Base-by-base conservation (phyloP, 495 filamentous ascomycete species). In the Aspergillus olivimuriae region DNA sequence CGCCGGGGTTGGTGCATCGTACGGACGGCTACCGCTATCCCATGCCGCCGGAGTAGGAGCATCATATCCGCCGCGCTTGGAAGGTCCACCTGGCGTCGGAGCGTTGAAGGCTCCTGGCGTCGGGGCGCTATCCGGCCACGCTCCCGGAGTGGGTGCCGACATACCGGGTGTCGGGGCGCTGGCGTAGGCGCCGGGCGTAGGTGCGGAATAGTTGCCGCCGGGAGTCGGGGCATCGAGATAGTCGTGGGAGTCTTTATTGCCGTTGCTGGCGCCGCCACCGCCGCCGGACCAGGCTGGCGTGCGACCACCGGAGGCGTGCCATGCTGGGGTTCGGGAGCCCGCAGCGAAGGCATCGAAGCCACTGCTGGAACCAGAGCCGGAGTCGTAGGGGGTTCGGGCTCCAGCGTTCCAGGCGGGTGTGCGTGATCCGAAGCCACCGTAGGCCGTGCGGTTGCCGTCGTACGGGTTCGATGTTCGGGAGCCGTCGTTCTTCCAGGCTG, bases 161-260 rank as follows among this genome's bases (percentile, higher is more conserved):
- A 73, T 79, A 24, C 77, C 82, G 0, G 86, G 84, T 0, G 86
- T 89, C 12, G 87, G 84, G 10, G 86, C 86, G 22, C 75, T 56
- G 26, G 53, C 61, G 21, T 68, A 73, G 23, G 63, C 70, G 8
- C 67, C 62, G 0, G 75, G 74, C 0, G 74, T 77, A 30, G 73
- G 72, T 12, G 73, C 75, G 18, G 69, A 69, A 44, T 72, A 79
- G 23, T 71, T 66, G 36, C 75, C 83, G 7, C 85, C 86, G 0
- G 87, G 87, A 0, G 88, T 92, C 4, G 87, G 87, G 4, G 86
- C 84, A 39, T 88, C 84, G 50, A n/a, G n/a, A n/a, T 81, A 82
- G 61, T 78, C 58, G 16, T 54, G 62, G 68, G 77, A 45, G 31
- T 73, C 78, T 39, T 74, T 76, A 12, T 72, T 62, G 34, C 51